Evolutionary conservation across 225 moss, liverwort and hornwort genomes (phyloP), one percentile per base, ranked within the genome.

Genomic region (Marchantia paleacea): DNA sequence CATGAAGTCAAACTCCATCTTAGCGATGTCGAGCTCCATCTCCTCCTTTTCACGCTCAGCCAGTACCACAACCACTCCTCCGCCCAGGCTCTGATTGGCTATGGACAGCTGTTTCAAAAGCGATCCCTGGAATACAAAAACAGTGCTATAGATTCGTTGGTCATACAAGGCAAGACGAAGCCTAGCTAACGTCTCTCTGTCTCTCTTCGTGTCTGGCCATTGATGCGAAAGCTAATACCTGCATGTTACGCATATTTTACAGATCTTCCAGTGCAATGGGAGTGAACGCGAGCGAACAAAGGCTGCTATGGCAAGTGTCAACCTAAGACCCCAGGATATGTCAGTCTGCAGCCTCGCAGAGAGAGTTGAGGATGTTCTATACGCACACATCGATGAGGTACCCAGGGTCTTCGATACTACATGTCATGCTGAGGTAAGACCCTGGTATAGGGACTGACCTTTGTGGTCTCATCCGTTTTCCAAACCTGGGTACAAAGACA

Each of bases 21-120:
- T 85, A 72, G 91, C 77, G 24, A 89, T 85, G 52, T 92, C 91
- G 54, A 83, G 75, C 53, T 90, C 84, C 93, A 95, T 95, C 58
- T 63, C 83, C 51, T 88, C 82, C 52, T 87, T 84, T 20, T 93
- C 93, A 13, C 85, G 83, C 54, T 93, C 89, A n/a, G 93, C 93
- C 10, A 95, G 80, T 1, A 95, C 86, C 19, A 85, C 88, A 25
- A 95, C 89, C 77, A 87, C 83, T 25, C 95, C 92, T 30, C 93
- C 93, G 11, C 90, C 91, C 63, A 93, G 74, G 83, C 95, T 95
- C 80, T 91, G 89, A 57, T 93, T 95, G 48, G 95, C 95, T 28
- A 93, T 82, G 8, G 93, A 90, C 64, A 95, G 83, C 85, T 95
- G 90, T 80, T 86, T 91, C 72, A 95, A 70, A 66, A 93, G 86